These are phyloP conservation scores for Artemisia tridentata DNA, from an alignment of 129 eudicot genomes.

Conservation along the genomic window DNA sequence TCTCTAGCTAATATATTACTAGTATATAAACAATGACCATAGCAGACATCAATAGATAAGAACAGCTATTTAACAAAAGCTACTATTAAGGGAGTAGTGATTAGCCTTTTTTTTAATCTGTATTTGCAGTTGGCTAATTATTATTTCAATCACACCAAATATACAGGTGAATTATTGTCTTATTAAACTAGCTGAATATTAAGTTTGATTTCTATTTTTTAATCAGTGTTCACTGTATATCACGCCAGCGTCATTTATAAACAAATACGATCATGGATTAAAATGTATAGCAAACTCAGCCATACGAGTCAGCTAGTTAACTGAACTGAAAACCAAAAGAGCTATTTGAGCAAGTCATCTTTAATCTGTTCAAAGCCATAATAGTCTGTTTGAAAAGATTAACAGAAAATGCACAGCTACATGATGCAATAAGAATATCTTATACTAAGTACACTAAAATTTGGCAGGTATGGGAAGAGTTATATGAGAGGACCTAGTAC, in stretches of 20 bases:
- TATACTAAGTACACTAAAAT: too few relatives aligned
- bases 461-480: too few relatives aligned
- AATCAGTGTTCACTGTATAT: too few relatives aligned
- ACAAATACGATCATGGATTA: too few relatives aligned
- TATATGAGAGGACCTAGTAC: too few relatives aligned
- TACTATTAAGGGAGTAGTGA: neutral
- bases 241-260: too few relatives aligned
- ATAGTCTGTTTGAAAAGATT: neutral
- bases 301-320: too few relatives aligned
- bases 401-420: neutral
- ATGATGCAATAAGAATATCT: too few relatives aligned
- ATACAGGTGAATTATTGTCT: neutral
- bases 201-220: neutral
- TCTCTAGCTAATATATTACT: neutral
- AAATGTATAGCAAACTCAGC: too few relatives aligned
- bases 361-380: neutral
- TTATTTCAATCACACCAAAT: neutral
- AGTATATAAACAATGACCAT: conserved; percentile 7
- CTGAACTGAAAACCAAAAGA: neutral
- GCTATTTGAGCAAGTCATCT: neutral
- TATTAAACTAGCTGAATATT: neutral
- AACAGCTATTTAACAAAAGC: conserved; percentile 12
- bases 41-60: neutral
- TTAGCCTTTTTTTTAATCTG: neutral
- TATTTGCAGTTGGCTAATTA: conserved; percentile 17